A percentile compares a stretch with the other conserved stretches of the same genome.
Conservation (phyloP, 1,139 yeast genomes). For the Nakaseomyces sp. region DNA sequence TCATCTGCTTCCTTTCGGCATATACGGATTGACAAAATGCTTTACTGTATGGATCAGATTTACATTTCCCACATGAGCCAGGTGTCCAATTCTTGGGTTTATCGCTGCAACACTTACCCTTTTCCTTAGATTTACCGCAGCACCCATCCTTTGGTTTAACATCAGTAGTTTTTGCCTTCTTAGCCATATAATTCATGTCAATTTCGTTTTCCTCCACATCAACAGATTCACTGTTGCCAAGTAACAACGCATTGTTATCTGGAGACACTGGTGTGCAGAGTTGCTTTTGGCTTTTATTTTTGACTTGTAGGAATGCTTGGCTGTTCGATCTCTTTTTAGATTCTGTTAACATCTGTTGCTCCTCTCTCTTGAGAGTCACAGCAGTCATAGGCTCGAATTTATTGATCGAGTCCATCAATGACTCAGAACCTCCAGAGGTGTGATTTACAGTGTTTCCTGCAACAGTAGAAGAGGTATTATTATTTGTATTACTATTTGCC, state of each 20-base stretch:
- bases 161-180: not conserved
- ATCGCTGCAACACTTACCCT: slow-evolving; percentile 3
- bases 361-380: slow-evolving; percentile 41
- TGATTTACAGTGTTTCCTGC: too few species aligned
- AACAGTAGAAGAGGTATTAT: too few species aligned
- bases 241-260: not conserved
- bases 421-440: too few species aligned
- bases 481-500: not conserved
- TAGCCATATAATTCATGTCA: slow-evolving; percentile 5
- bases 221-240: slow-evolving; percentile 1
- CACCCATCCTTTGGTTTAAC: not conserved
- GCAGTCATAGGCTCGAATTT: slow-evolving; percentile 52
- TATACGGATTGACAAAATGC: slow-evolving; percentile 12
- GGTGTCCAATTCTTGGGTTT: slow-evolving; percentile 48
- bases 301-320: slow-evolving; percentile 1
- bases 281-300: not conserved
- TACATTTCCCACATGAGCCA: slow-evolving; percentile 75
- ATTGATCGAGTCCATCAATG: slow-evolving; percentile 34
- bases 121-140: not conserved
- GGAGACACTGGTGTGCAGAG: slow-evolving; percentile 2
- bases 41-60: slow-evolving; percentile 13
- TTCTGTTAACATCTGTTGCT: not conserved
- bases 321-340: not conserved
- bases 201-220: slow-evolving; percentile 3
- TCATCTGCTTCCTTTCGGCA: slow-evolving; percentile 4